Evolutionary conservation across 2,329 filamentous ascomycete genomes (phyloP), one percentile per base, ranked within the genome.

Genomic region (Nigrospora sphaerica): DNA sequence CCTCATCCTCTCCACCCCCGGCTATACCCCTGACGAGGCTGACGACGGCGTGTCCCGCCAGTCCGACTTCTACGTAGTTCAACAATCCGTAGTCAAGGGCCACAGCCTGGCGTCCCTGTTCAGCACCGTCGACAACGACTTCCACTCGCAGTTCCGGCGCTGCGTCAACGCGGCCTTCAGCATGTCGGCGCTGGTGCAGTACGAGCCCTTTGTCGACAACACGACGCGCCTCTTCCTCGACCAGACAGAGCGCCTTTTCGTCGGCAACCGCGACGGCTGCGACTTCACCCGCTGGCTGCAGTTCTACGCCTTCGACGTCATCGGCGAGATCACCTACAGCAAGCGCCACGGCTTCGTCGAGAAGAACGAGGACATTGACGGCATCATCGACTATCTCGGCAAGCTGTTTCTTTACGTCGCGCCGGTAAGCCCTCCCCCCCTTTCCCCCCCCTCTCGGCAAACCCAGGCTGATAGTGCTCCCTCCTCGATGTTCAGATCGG

Each of bases 261-360:
- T 70, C n/a, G 58, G 63, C 18, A 66, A 68, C 19, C 47, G 54
- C 1, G 54, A 62, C 10, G 62, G 65, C 19, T 86, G 82, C 57
- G 78, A 87, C 57, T 84, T 88, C 46, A 79, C 80, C 2, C 70
- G 73, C 47, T 90, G 86, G 86, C 67, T 91, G 47, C 86, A 91
- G 57, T 90, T 83, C 60, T 90, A 87, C 54, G 87, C 87, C 0
- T 91, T 91, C 57, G 87, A 91, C 58, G 86, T 90, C 13, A 89
- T 89, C 51, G 85, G 85, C 6, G 82, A 87, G 50, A 78, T 90
- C 57, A 89, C 85, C 0, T 90, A 87, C 66, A 82, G 80, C 61
- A 87, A 87, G 61, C 74, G 84, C 0, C 76, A 89, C 48, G 87
- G 87, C 0, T 91, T 91, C 53, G 67, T 91, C 2, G 85, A 91